phyloP scores from a whole-genome alignment of 164 flowering plant genomes.

The Macadamia integrifolia region DNA sequence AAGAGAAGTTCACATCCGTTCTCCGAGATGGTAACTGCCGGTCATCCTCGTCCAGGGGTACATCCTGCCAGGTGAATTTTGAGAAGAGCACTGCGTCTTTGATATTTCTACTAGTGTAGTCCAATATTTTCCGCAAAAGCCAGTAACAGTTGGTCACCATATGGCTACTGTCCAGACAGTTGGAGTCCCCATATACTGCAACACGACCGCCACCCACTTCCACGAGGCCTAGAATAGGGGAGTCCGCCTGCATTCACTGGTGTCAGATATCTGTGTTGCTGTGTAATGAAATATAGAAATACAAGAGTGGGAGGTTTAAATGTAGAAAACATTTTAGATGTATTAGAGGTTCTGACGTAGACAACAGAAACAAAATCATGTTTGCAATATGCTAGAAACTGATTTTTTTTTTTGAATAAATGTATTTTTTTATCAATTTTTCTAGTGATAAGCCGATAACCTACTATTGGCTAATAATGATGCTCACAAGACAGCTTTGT shows the following conservation, averaged over 20 bases:
- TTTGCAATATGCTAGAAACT: neutral
- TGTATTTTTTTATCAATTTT: too few relatives aligned
- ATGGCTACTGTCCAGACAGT: conserved; percentile 97
- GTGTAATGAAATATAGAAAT: too few relatives aligned
- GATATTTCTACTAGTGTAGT: conserved; percentile 61
- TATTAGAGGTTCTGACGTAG: neutral
- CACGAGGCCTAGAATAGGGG: conserved; percentile 82
- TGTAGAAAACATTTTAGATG: neutral
- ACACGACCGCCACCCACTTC: conserved; percentile 75
- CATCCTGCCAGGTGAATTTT: conserved; percentile 39
- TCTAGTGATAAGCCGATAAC: too few relatives aligned
- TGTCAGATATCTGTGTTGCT: neutral
- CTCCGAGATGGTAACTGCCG: conserved; percentile 78
- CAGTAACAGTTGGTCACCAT: conserved; percentile 96
- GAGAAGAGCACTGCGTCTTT: conserved; percentile 84
- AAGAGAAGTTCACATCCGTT: conserved; percentile 85
- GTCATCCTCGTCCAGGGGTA: conserved; percentile 49
- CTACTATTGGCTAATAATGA: too few relatives aligned
- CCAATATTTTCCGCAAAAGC: conserved; percentile 79
- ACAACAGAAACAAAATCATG: neutral
- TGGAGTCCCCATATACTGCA: conserved; percentile 96
- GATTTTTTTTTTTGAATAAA: too few relatives aligned
- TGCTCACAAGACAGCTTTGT: too few relatives aligned
- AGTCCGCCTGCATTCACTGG: conserved; percentile 54
- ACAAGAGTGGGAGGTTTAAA: neutral